Conservation (phyloP, 1,284 basidiomycete genomes). For the Apiotrichum laibachii region DNA sequence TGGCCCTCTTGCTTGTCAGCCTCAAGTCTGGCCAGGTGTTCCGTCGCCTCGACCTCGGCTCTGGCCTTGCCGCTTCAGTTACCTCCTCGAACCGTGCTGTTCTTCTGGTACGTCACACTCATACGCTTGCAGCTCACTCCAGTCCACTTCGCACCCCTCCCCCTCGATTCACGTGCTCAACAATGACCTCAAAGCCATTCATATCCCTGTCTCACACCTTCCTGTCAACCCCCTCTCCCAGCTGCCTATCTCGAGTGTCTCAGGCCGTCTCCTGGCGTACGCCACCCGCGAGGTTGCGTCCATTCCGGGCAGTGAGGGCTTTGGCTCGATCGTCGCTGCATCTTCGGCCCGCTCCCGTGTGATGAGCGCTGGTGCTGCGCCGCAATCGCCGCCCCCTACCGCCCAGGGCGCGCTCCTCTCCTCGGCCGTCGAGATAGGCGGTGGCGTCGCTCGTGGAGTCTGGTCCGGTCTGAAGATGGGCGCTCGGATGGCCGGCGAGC, state of each 20-base stretch:
- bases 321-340: conserved; percentile 38
- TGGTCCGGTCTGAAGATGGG: conserved; percentile 49
- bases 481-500: conserved; percentile 35
- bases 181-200: conserved; percentile 18
- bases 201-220: conserved; percentile 16
- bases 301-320: conserved; percentile 29
- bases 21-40: conserved; percentile 29
- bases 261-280: conserved; percentile 38
- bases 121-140: not conserved
- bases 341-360: conserved; percentile 4
- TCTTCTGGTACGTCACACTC: conserved; percentile 29
- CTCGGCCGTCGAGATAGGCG: conserved; percentile 45
- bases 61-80: conserved; percentile 24
- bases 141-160: conserved; percentile 33
- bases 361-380: conserved; percentile 1
- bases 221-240: conserved; percentile 20
- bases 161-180: conserved; percentile 34
- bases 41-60: conserved; percentile 32
- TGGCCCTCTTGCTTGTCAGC: conserved; percentile 30
- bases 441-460: conserved; percentile 44
- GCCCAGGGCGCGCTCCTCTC: conserved; percentile 32
- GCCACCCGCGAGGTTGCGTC: conserved; percentile 30
- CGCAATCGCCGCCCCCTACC: conserved; percentile 2
- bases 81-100: conserved; percentile 24
- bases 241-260: conserved; percentile 32